Evolutionary conservation across 768 basidiomycete species (phyloP).

Genomic region (Mycena epipterygia): DNA sequence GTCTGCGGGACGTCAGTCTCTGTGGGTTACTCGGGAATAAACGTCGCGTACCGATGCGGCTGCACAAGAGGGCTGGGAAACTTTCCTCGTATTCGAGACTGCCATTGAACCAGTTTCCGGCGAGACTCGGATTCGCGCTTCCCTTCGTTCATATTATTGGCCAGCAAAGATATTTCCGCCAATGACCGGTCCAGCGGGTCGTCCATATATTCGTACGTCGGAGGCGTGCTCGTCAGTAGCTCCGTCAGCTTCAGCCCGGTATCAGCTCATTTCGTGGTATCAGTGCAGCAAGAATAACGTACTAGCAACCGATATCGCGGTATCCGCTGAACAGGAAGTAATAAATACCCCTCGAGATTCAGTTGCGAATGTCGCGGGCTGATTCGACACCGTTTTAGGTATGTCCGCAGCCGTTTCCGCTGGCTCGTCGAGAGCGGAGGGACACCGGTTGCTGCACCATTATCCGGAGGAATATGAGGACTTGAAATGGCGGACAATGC

Average conservation of each 20-base stretch:
- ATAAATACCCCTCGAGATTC: conserved; percentile 92
- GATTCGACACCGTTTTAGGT: conserved; percentile 90
- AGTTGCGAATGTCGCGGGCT: conserved; percentile 94
- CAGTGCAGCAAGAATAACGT: conserved; percentile 45
- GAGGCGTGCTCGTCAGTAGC: conserved; percentile 87
- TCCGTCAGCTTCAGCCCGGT: conserved; percentile 78
- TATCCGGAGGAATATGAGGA: conserved; percentile 57
- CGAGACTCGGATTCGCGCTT: conserved; percentile 96
- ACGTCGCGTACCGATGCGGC: conserved; percentile 83
- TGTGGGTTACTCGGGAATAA: conserved; percentile 3
- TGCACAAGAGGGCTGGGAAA: conserved; percentile 99
- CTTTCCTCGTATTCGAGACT: conserved; percentile 87
- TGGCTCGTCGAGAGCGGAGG: conserved; percentile 82
- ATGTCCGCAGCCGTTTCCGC: conserved; percentile 88
- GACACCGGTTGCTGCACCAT: conserved; percentile 56
- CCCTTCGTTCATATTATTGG: conserved; percentile 98
- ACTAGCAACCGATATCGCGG: conserved; percentile 97
- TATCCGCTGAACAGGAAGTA: conserved; percentile 96
- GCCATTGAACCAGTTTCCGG: conserved; percentile 92
- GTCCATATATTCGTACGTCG: conserved; percentile 78
- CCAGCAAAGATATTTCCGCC: conserved; percentile 88
- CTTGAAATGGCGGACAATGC: conserved; percentile 66
- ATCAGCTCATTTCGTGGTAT: conserved; percentile 15
- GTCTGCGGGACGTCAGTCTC: conserved; percentile 57
- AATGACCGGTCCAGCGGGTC: conserved; percentile 90